Conservation (phyloP, 305 asterid species). For the Caryopteris hybrid region DNA sequence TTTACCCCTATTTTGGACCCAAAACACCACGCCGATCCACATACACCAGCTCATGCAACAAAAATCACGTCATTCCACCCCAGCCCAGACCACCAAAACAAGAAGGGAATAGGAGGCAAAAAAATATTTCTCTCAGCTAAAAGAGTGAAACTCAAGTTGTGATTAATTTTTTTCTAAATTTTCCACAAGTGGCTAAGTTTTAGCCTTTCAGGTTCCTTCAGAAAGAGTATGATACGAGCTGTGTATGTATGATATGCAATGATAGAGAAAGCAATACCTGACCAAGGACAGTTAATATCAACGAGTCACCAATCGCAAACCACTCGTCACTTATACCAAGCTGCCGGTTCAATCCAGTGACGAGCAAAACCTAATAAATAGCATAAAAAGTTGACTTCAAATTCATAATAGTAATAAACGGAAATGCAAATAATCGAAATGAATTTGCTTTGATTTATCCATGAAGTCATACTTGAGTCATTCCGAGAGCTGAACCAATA, state of each 20-base stretch:
- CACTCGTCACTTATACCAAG: conserved; percentile 87
- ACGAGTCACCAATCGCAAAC: conserved; percentile 93
- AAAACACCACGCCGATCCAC: too few species aligned
- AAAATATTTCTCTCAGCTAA: too few species aligned
- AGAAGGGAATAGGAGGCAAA: too few species aligned
- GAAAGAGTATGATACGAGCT: too few species aligned
- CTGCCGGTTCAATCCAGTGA: conserved; percentile 79
- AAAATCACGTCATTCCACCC: too few species aligned
- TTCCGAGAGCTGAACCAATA: conserved; percentile 72
- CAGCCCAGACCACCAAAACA: too few species aligned
- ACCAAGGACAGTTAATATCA: conserved; percentile 84
- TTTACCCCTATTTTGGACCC: too few species aligned
- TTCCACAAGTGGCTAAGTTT: too few species aligned
- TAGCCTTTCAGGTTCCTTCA: too few species aligned
- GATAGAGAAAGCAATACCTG: conserved; percentile 42
- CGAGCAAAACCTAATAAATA: conserved; percentile 64
- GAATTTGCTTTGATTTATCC: not conserved
- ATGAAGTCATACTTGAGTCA: conserved; percentile 63
- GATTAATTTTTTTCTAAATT: too few species aligned
- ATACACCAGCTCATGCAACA: too few species aligned
- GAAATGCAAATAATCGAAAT: not conserved
- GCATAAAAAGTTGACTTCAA: conserved; percentile 1
- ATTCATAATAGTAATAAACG: not conserved
- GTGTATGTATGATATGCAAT: not conserved
- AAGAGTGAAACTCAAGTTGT: too few species aligned